Evolutionary conservation across 1,139 yeast genomes (phyloP), one percentile per base, ranked within the genome.

Genomic region (Blastobotrys buckinghamii): DNA sequence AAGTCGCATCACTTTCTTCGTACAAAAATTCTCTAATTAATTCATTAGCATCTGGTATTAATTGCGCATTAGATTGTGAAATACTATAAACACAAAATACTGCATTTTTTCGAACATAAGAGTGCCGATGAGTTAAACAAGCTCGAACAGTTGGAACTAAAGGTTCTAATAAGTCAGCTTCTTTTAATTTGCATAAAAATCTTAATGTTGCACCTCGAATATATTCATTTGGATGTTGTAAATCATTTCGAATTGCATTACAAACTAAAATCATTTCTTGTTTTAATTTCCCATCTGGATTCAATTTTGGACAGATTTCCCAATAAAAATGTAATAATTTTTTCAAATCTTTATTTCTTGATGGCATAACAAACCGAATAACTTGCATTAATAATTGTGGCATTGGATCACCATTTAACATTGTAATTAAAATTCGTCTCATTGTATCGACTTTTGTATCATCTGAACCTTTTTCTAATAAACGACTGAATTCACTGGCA

Each of bases 261-360:
- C 97, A 92, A 46, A 92, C 98, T 58, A 94, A 79, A 70, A 94
- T 92, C 97, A 94, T 92, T 71, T 94, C 99, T 68, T 90, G 97
- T 72, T 89, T 87, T 75, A 94, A 79, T 66, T 87, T 87, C 6
- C 98, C 98, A 47, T 84, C 83, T 43, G 78, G 75, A 60, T 88
- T 95, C 59, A 83, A 75, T 70, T 94, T 94, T 49, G 97, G 95
- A 65, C 96, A 94, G 50, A 90, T 88, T 69, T 94, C 99, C 98
- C 98, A 94, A 73, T 94, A 94, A 64, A 89, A 88, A 64, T 92
- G 94, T 58, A 94, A 74, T 63, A 94, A 75, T 69, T 90, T 92
- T 75, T 94, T 94, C 70, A 94, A 78, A 61, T 84, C 87, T 71
- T 92, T 94, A 70, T 83, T 82, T 62, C 77, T 84, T 19, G 96